Percentiles rank a stretch among this genome's conserved stretches.
These are phyloP conservation scores for Zangia roseola DNA, from an alignment of 768 basidiomycete genomes.

Conservation along the genomic window DNA sequence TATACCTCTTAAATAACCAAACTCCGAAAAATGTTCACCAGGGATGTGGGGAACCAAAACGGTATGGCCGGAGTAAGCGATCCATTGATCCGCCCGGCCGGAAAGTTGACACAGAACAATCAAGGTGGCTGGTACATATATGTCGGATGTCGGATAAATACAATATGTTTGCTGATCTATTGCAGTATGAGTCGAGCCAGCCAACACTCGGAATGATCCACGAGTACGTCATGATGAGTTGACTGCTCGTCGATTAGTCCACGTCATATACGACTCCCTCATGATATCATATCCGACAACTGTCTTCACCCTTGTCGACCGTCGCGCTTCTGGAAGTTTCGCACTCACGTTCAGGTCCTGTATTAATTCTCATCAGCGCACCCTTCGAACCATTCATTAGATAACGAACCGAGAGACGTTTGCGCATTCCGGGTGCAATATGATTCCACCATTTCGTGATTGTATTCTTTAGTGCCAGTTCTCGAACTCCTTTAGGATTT, in stretches of 20 bases:
- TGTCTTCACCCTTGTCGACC: conserved; percentile 69
- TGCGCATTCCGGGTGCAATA: conserved; percentile 74
- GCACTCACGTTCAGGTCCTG: conserved; percentile 71
- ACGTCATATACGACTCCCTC: conserved; percentile 84
- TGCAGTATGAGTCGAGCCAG: conserved; percentile 4
- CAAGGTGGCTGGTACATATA: conserved; percentile 12
- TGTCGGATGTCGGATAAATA: conserved; percentile 20
- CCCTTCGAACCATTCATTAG: neutral
- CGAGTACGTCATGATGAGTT: conserved; percentile 29
- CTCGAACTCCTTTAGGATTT: conserved; percentile 88
- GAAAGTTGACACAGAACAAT: neutral
- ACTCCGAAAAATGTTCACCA: conserved; percentile 2
- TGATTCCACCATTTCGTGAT: conserved; percentile 85
- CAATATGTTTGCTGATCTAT: conserved; percentile 17
- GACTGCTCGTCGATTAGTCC: conserved; percentile 78
- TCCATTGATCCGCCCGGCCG: conserved; percentile 12
- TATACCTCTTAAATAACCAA: neutral
- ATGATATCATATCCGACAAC: conserved; percentile 58
- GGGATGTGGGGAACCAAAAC: too few species aligned
- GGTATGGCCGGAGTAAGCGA: neutral
- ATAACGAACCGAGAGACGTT: conserved; percentile 65
- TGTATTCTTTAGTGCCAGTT: conserved; percentile 72
- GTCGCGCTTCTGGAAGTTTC: conserved; percentile 75
- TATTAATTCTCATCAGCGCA: conserved; percentile 8
- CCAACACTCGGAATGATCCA: conserved; percentile 6